These are phyloP conservation scores for Brettanomyces nanus DNA, from an alignment of 805 yeast species.

Conservation along the genomic window DNA sequence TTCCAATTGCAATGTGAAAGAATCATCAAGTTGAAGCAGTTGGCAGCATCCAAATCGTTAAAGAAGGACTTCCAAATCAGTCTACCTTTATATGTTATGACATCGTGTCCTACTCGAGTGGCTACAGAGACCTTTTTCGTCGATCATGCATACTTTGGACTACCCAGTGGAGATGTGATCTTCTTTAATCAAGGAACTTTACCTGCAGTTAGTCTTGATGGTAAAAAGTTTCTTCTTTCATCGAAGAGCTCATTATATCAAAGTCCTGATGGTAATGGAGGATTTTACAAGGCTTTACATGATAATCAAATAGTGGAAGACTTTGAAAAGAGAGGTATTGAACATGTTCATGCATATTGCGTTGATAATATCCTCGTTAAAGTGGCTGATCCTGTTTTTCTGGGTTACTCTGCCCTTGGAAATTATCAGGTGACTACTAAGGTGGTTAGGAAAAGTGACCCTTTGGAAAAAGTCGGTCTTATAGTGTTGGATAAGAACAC, in stretches of 20 bases:
- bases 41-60: slow-evolving; percentile 31
- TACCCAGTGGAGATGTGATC: slow-evolving; percentile 46
- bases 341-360: slow-evolving; percentile 94
- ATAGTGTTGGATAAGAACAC: slow-evolving; percentile 60
- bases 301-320: slow-evolving; percentile 61
- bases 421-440: slow-evolving; percentile 78
- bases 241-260: slow-evolving; percentile 53
- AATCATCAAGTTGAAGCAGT: slow-evolving; percentile 50
- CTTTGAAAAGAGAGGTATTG: slow-evolving; percentile 56
- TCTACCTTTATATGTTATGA: slow-evolving; percentile 90
- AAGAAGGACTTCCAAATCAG: slow-evolving; percentile 13
- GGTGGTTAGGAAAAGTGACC: slow-evolving; percentile 87
- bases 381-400: slow-evolving; percentile 85
- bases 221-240: slow-evolving; percentile 54
- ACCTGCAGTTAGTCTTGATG: slow-evolving; percentile 76
- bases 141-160: slow-evolving; percentile 62
- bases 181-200: slow-evolving; percentile 94
- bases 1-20: slow-evolving; percentile 94
- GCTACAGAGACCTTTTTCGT: slow-evolving; percentile 68
- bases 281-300: slow-evolving; percentile 77
- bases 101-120: slow-evolving; percentile 76
- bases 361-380: slow-evolving; percentile 90
- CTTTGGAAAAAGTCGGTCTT: slow-evolving; percentile 84
- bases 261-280: slow-evolving; percentile 98
- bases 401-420: slow-evolving; percentile 74